Conservation (phyloP, 805 yeast genomes). For the Candida corydali region DNA sequence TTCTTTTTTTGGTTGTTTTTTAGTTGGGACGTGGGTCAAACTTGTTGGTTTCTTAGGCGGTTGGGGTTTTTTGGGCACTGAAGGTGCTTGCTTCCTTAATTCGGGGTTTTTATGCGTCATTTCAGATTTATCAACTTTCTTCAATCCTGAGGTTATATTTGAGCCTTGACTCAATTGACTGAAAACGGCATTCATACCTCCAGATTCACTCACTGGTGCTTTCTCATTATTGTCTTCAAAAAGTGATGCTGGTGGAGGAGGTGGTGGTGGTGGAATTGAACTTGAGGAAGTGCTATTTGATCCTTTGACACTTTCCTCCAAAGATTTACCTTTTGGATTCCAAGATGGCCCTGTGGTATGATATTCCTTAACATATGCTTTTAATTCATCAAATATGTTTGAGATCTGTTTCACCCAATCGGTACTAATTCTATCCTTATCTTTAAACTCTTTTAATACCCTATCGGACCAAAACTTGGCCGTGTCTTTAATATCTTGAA, state of each 20-base stretch:
- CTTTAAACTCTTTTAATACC: conserved; percentile 79
- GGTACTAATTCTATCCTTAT: conserved; percentile 59
- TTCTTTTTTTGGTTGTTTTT: conserved; percentile 52
- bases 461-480: conserved; percentile 94
- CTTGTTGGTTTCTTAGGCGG: conserved; percentile 82
- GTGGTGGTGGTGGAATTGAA: conserved; percentile 80
- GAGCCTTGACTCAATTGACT: conserved; percentile 88
- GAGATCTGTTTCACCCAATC: conserved; percentile 78
- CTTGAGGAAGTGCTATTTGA: conserved; percentile 28
- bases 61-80: conserved; percentile 52
- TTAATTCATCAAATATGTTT: conserved; percentile 64
- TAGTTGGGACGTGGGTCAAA: conserved; percentile 34
- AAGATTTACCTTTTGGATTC: conserved; percentile 55
- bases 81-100: conserved; percentile 56
- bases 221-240: conserved; percentile 20
- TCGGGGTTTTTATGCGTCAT: conserved; percentile 92
- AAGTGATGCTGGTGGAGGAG: conserved; percentile 80
- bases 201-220: conserved; percentile 12
- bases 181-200: conserved; percentile 84
- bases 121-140: conserved; percentile 88
- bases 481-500: conserved; percentile 83
- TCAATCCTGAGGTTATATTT: conserved; percentile 75
- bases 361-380: conserved; percentile 66
- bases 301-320: conserved; percentile 43
- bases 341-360: conserved; percentile 86